Base-by-base conservation (phyloP, 1,284 basidiomycete genomes). In the Anthracocystis setariae region DNA sequence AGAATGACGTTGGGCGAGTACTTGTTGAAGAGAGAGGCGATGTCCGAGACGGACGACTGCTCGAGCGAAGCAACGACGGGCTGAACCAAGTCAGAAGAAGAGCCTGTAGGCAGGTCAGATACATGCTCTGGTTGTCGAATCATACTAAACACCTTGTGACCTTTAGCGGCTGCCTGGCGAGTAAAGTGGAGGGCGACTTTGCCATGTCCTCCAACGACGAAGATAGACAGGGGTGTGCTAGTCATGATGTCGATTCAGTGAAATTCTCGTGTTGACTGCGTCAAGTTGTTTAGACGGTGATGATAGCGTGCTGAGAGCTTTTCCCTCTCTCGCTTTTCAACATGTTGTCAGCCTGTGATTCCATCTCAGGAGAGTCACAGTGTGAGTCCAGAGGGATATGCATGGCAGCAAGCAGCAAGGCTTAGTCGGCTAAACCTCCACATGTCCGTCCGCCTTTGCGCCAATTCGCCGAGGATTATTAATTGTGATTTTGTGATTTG, bases 31-130 rank as follows among this genome's bases (percentile, higher is more conserved):
- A 86, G 85, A 1, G 83, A 68, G 2, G 85, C 85, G 63, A 91
- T 86, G 5, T 88, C 86, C 3, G 83, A 59, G 0, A 86, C 84
- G 0, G 87, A 77, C 3, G 86, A 84, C 12, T 87, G 85, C 74
- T 91, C 90, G 32, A 91, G 84, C 3, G 88, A 89, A 27, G 90
- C 85, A 3, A 90, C 67, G 25, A 87, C 80, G 0, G 89, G 88
- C 3, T 83, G 85, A 0, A 89, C 88, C 13, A 70, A 46, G 8
- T 63, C 73, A 12, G 68, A 18, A 15, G 57, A 46, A 1, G 51
- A 13, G 10, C 58, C 50, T 9, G 47, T 27, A 15, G 77, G 74
- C 37, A 78, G 32, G 43, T 78, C 77, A 5, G 60, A 55, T 12
- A 59, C 55, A 44, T 78, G 75, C 46, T 61, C 69, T 5, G 61